A percentile compares a stretch with the other conserved stretches of the same genome.
Conservation (phyloP, 805 yeast genomes). For the Ogataea parapolymorpha region DNA sequence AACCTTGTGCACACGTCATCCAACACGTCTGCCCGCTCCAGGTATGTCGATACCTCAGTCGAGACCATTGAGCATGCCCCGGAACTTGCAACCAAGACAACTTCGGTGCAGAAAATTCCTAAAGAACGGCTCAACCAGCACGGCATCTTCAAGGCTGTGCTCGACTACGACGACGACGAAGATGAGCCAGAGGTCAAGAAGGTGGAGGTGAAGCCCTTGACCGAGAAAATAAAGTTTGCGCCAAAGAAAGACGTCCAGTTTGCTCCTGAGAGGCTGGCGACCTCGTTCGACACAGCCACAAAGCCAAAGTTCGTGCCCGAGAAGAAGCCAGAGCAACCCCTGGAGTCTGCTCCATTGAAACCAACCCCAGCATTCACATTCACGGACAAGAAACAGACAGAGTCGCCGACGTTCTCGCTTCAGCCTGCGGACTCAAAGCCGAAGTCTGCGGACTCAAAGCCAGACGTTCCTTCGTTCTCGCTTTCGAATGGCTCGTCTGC, state of each 20-base stretch:
- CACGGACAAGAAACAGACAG: background rate
- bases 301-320: conserved; percentile 15
- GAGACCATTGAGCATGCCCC: conserved; percentile 20
- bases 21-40: conserved; percentile 11
- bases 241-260: conserved; percentile 15
- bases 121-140: conserved; percentile 22
- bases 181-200: conserved; percentile 3
- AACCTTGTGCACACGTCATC: conserved; percentile 22
- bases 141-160: conserved; percentile 24
- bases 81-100: conserved; percentile 1
- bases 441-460: background rate
- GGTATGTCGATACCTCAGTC: conserved; percentile 22
- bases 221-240: conserved; percentile 25
- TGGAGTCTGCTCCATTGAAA: conserved; percentile 1
- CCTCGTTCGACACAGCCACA: conserved; percentile 16
- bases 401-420: conserved; percentile 1
- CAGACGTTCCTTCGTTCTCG: background rate
- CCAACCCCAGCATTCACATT: conserved; percentile 8
- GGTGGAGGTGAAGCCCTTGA: conserved; percentile 12
- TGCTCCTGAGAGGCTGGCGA: conserved; percentile 14
- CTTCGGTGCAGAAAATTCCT: conserved; percentile 13
- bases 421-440: too few relatives aligned
- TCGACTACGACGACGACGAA: conserved; percentile 17
- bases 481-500: background rate
- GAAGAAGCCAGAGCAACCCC: conserved; percentile 1